Base-by-base conservation (phyloP, 352 stramenopile genomes). In the Aphanomyces invadans region DNA sequence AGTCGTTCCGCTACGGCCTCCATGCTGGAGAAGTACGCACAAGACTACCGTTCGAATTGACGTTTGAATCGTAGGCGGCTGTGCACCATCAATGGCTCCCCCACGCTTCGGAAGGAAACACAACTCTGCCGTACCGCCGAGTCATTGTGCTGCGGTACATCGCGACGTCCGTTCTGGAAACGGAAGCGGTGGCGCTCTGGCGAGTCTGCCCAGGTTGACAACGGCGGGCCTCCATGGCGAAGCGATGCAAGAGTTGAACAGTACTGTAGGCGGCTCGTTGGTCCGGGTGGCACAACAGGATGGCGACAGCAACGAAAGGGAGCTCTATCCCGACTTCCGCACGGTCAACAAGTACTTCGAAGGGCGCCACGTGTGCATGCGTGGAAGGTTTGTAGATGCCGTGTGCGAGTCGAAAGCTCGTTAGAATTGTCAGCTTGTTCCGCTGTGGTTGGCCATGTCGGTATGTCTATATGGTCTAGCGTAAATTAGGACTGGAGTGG, bases 111-210 rank as follows among this genome's bases (percentile, higher is more conserved):
- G 49, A 39, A 26, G n/a, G 42, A 1, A 67, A 67, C 33, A 44
- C 46, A 2, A 36, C 5, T 2, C 32, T 67, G 23, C 10, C 42
- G 3, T 32, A 28, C 3, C 60, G 60, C n/a, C 60, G 60, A 12
- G 60, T 67, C 17, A 44, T 67, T 33, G 60, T 67, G 17, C 17
- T 67, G 17, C 60, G 60, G 11, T 67, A 57, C 26, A 49, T 67
- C 2, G 29, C 60, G 26, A 67, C 60, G 31, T n/a, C 60, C 3
- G 60, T 32, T 19, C 31, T 67, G 15, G n/a, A 33, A 33, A 38
- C 42, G 10, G 42, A 17, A 29, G 46, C 23, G 4, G 59, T 65
- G 5, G 1, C 59, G 15, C 46, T 65, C 17, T 65, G 49, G 49
- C 29, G 44, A 21, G 9, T 9, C 44, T 9, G 4, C 44, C 19